Evolutionary conservation across 164 flowering plant genomes (phyloP), one percentile per base, ranked within the genome.

Genomic region (Vitis labrusca): DNA sequence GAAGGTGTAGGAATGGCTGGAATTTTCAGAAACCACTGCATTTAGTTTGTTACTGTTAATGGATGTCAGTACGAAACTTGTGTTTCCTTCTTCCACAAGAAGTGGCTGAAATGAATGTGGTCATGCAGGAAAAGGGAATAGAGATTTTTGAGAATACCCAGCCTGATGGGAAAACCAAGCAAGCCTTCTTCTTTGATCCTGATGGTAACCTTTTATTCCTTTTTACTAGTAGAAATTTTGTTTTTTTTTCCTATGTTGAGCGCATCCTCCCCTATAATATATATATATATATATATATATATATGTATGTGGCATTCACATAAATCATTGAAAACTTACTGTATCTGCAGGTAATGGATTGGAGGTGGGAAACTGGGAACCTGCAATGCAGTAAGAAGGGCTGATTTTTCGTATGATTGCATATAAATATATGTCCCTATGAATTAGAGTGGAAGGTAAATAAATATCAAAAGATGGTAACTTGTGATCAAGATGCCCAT

Each of bases 151-250:
- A 86, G 84, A 88, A 74, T 72, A 73, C 86, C 13, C 88, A 81
- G 10, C 93, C 97, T 12, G 79, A 90, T 73, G 89, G 97, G 63
- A 88, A 84, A 73, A 84, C 91, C 19, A 87, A 82, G 78, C 97
- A 94, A 77, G 88, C 79, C 11, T 92, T 94, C 84, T 94, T 94
- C 89, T 94, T 94, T 71, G 98, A 94, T 74, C 98, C 97, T 13
- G 97, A 94, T 74, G 97, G 98, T 94, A 75, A 82, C 80, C 53
- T 67, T 56, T 72, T 27, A 1, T 49, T 9, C 59, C 14, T 5
- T 16, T 10, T 15, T 32, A 58, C 2, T 3, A 1, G 27, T 23
- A 23, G 27, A 23, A 23, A 23, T 1, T 23, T 23, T 23, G 27
- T 23, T 23, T 23, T 23, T 23, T 23, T 23, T 23, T 23, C 27